Evolutionary conservation across 164 flowering plant genomes (phyloP).

Genomic region (Amborella trichopoda): DNA sequence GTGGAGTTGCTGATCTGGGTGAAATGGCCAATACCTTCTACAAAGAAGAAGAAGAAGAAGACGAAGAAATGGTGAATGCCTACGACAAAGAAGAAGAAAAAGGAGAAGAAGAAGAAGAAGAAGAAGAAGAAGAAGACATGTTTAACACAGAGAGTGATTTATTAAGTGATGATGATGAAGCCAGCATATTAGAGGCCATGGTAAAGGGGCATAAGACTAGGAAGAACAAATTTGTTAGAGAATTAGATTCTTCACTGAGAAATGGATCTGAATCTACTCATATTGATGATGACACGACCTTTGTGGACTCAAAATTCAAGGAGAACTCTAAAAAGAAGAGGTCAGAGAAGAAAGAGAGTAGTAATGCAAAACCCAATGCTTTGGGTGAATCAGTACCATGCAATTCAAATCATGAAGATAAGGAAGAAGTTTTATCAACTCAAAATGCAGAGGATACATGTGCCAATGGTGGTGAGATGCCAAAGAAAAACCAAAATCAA

Average conservation of each 20-base stretch:
- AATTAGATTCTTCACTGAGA: conserved; percentile 12
- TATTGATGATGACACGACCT: conserved; percentile 24
- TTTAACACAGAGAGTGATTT: background rate
- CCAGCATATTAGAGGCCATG: conserved; percentile 58
- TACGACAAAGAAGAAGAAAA: conserved; percentile 6
- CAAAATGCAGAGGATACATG: too few relatives aligned
- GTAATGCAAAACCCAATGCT: conserved; percentile 10
- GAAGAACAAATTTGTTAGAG: conserved; percentile 14
- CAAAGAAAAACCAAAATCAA: conserved; percentile 17
- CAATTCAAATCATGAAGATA: too few relatives aligned
- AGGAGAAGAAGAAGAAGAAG: conserved; percentile 3
- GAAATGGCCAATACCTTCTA: too few relatives aligned
- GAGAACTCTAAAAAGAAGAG: conserved; percentile 42
- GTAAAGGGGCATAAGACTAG: conserved; percentile 39
- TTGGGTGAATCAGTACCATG: too few relatives aligned
- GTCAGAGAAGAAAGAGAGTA: conserved; percentile 29
- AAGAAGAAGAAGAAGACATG: background rate
- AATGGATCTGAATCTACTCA: conserved; percentile 10
- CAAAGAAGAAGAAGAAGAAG: conserved; percentile 13
- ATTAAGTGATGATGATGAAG: conserved; percentile 37
- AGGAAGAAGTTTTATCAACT: too few relatives aligned
- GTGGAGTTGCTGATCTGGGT: too few relatives aligned
- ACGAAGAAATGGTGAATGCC: conserved; percentile 6
- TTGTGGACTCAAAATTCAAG: conserved; percentile 40
- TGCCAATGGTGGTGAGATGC: conserved; percentile 7